Evolutionary conservation across 805 yeast genomes (phyloP), one percentile per base, ranked within the genome.

Genomic region (Ogataea paraovalis): DNA sequence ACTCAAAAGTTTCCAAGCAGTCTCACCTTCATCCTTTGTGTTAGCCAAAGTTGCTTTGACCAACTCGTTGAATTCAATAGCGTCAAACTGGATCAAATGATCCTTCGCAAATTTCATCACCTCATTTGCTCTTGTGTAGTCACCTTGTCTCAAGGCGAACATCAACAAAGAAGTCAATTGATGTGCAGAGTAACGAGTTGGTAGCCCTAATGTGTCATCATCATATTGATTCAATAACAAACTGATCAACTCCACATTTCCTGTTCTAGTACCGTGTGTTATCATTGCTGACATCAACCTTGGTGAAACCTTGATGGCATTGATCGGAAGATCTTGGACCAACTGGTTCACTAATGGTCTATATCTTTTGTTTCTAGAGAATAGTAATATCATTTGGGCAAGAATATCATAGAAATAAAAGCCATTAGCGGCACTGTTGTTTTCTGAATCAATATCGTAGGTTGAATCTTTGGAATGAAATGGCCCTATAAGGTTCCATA

Each of bases 281-380:
- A 66, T 39, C 25, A 68, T 47, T 1, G 69, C 52, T 7, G 61
- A 52, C 71, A 68, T 65, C 37, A 68, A 52, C 18, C 54, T 54
- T 1, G 72, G 71, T 22, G 64, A 59, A 2, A 64, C 54, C 32
- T 56, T 56, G 23, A 68, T 62, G 1, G 70, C 62, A 23, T 64
- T 62, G 22, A 67, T 53, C 1, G 72, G 72, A n/a, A 68, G 45
- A 33, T 60, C 54, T 22, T 51, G 48, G 2, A 68, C 57, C 14
- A 68, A 21, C 4, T 58, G 54, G 10, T 51, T 47, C 4, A 68
- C 63, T 23, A 65, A 38, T 2, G 27, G 18, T 13, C 59, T 50
- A 41, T 64, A 68, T 41, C 70, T 51, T 41, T 47, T 53, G 34
- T 58, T 61, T 44, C 61, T 65, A 13, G 69, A 61, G 34, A 68